Conservation (phyloP, 768 basidiomycete genomes). For the Amanita muscaria region DNA sequence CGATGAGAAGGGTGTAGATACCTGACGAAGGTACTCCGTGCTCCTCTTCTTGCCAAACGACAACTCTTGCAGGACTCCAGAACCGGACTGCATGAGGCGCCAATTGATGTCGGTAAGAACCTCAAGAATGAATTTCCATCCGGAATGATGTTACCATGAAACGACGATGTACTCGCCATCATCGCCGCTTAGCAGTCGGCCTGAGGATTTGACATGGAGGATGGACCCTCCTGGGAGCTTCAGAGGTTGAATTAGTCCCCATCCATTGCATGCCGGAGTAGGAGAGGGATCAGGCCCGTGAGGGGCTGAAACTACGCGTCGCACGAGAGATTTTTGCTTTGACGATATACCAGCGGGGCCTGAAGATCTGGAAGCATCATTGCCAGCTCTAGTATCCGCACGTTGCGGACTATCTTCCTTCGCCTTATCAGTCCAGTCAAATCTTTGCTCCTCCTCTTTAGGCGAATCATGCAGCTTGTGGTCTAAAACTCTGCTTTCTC, state of each 20-base stretch:
- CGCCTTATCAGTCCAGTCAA: conserved; percentile 20
- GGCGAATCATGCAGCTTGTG: conserved; percentile 48
- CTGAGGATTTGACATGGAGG: conserved; percentile 55
- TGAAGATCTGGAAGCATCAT: conserved; percentile 5
- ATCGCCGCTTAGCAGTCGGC: conserved; percentile 68
- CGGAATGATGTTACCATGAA: conserved; percentile 74
- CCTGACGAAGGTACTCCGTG: conserved; percentile 28
- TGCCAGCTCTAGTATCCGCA: background rate
- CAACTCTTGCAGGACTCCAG: conserved; percentile 39
- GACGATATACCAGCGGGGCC: conserved; percentile 9
- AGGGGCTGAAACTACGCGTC: conserved; percentile 28
- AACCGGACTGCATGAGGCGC: conserved; percentile 35
- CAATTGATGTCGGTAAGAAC: conserved; percentile 66
- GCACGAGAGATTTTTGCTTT: conserved; percentile 13
- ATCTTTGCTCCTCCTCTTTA: conserved; percentile 33
- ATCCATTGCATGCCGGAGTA: too few species aligned
- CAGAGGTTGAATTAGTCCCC: too few species aligned
- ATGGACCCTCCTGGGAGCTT: conserved; percentile 69
- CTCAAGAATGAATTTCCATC: conserved; percentile 83
- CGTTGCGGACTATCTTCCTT: background rate
- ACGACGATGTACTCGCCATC: conserved; percentile 64
- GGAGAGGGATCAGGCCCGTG: too few species aligned
- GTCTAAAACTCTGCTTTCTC: conserved; percentile 38
- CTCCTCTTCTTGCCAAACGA: conserved; percentile 42
- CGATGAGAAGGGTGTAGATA: conserved; percentile 44